These are phyloP conservation scores for Backusella luteola DNA, from an alignment of 192 early-diverging fungal species.

Conservation along the genomic window DNA sequence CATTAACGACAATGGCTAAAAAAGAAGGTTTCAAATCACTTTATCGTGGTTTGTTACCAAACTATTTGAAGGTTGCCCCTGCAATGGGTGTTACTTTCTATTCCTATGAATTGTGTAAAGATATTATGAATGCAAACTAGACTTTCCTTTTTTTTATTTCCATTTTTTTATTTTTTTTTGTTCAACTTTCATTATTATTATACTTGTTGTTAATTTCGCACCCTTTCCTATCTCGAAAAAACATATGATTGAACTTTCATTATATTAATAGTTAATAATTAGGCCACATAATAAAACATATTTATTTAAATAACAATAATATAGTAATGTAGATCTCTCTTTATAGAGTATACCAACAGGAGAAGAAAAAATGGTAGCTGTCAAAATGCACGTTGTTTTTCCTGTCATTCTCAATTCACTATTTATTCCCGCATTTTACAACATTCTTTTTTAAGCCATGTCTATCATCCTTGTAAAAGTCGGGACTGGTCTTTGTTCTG, in stretches of 20 bases:
- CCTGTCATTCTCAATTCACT: background rate
- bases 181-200: background rate
- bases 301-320: background rate
- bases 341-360: too few relatives aligned
- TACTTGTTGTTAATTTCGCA: background rate
- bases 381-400: background rate
- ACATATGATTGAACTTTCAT: background rate
- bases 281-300: background rate
- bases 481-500: background rate
- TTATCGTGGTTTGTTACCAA: constrained; percentile 78
- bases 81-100: constrained; percentile 83
- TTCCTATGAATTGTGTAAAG: constrained; percentile 78
- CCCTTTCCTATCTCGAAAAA: background rate
- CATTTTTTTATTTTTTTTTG: background rate
- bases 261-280: background rate
- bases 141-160: background rate
- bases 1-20: constrained; percentile 48
- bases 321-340: background rate
- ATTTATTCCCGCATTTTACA: constrained; percentile 1
- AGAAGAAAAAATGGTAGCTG: background rate
- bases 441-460: background rate
- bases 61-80: constrained; percentile 83
- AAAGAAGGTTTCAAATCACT: constrained; percentile 70
- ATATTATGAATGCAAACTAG: constrained; percentile 46
- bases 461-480: background rate